Base-by-base conservation (phyloP, 495 filamentous ascomycete genomes). In the Tetracladium setigerum region DNA sequence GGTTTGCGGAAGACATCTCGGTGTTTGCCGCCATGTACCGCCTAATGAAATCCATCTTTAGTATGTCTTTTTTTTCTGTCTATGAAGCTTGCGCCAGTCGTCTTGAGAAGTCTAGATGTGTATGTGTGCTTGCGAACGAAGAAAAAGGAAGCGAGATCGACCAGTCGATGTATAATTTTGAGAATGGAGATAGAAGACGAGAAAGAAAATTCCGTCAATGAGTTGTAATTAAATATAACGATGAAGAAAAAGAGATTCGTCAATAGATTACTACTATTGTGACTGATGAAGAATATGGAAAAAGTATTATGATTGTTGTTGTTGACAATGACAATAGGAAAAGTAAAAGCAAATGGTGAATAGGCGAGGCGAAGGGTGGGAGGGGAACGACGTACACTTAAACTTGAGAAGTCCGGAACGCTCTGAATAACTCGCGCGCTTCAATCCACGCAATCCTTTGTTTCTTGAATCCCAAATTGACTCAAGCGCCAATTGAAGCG, bases 11-110 rank as follows among this genome's bases (percentile, higher is more conserved):
- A 34, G 59, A 60, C 62, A 64, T 62, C 22, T 60, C 47, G 35
- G 62, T 56, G 42, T 58, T 50, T 27, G 47, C 53, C 27, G 41
- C 33, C 32, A 57, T 22, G 38, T 60, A 58, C 15, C 44, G 44
- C 50, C 43, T 60, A 47, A 50, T 27, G 58, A 59, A 64, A 56
- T 42, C 66, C 62, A 59, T 63, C 56, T 59, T 59, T 46, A 58
- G 56, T 50, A 42, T 49, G 34, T 53, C 38, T 50, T 27, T 27
- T 35, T 12, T 7, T 22, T 46, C 33, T 54, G 15, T 48, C 31
- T 46, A 11, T 53, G 24, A 31, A 27, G 43, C 47, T 49, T 27
- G 22, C 22, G 22, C 22, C 22, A 7, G 27, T 40, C 10, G 13
- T 41, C 18, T 30, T 38, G 41, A 34, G 30, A 16, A 37, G 38